Conservation (phyloP, 139 green algal species). For the Ettlia oleoabundans region DNA sequence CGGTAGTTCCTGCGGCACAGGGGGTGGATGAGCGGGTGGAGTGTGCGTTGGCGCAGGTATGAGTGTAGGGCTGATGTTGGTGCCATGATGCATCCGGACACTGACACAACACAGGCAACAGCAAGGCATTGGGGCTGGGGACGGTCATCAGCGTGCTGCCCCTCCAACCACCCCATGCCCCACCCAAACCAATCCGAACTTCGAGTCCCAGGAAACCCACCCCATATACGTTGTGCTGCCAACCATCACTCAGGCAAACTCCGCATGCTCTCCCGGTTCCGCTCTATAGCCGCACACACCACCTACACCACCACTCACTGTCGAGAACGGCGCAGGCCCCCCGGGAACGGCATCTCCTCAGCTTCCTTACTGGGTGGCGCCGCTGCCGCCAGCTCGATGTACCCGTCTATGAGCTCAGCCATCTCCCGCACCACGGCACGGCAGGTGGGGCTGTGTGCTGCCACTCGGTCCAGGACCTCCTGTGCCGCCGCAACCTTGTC, state of each 20-base stretch:
- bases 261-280: too few species aligned
- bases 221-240: too few species aligned
- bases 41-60: too few species aligned
- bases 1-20: constrained; percentile 11
- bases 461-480: constrained; percentile 38
- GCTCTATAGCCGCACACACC: background rate
- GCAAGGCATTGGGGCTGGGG: too few species aligned
- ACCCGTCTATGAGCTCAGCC: constrained; percentile 65
- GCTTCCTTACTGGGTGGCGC: constrained; percentile 30
- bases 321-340: constrained; percentile 16
- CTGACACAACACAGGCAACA: too few species aligned
- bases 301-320: background rate
- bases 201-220: too few species aligned
- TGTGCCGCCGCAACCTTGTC: constrained; percentile 47
- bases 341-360: constrained; percentile 45
- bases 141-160: too few species aligned
- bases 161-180: too few species aligned
- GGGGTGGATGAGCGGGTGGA: background rate
- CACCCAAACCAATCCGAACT: too few species aligned
- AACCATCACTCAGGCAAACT: too few species aligned
- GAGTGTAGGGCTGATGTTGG: too few species aligned
- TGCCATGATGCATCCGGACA: too few species aligned
- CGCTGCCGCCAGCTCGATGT: constrained; percentile 76
- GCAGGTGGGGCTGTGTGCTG: background rate
- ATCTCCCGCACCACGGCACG: constrained; percentile 54